Evolutionary conservation across 2,329 filamentous ascomycete species (phyloP).

Genomic region (Diaporthe capsici): DNA sequence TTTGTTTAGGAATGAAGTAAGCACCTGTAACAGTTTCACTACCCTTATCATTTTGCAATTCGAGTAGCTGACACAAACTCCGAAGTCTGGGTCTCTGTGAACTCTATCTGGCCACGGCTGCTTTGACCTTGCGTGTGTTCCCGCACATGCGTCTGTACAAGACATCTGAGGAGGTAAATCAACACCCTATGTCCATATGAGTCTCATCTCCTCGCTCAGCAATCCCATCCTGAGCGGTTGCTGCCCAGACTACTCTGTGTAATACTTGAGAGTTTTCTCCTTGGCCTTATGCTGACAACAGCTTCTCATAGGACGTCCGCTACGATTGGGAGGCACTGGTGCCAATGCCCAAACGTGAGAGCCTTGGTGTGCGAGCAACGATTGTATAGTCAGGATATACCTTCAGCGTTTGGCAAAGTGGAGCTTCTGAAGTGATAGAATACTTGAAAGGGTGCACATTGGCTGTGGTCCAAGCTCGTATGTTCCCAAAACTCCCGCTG

Average conservation of each 20-base stretch:
- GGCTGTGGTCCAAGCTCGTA: background rate
- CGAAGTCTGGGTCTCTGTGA: conserved; percentile 42
- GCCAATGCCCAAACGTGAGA: conserved; percentile 42
- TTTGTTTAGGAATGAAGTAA: conserved; percentile 48
- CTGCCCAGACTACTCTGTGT: background rate
- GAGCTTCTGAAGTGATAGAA: no score
- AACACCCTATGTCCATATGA: background rate
- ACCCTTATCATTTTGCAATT: background rate
- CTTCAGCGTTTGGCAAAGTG: background rate
- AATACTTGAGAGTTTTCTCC: background rate
- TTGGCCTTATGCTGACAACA: background rate
- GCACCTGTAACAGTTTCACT: background rate
- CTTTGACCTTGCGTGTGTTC: conserved; percentile 41
- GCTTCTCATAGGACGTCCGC: conserved; percentile 22
- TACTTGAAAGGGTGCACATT: background rate
- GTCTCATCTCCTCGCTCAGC: background rate
- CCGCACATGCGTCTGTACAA: conserved; percentile 41
- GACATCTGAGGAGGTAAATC: conserved; percentile 40
- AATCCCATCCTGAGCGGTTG: background rate
- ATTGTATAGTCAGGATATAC: background rate
- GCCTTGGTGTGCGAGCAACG: conserved; percentile 12
- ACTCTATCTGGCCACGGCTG: conserved; percentile 41
- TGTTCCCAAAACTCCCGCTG: no score
- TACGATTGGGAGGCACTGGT: conserved; percentile 43
- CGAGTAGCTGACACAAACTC: background rate